Conservation (phyloP, 2,329 filamentous ascomycete species). For the Beauveria rudraprayagi region DNA sequence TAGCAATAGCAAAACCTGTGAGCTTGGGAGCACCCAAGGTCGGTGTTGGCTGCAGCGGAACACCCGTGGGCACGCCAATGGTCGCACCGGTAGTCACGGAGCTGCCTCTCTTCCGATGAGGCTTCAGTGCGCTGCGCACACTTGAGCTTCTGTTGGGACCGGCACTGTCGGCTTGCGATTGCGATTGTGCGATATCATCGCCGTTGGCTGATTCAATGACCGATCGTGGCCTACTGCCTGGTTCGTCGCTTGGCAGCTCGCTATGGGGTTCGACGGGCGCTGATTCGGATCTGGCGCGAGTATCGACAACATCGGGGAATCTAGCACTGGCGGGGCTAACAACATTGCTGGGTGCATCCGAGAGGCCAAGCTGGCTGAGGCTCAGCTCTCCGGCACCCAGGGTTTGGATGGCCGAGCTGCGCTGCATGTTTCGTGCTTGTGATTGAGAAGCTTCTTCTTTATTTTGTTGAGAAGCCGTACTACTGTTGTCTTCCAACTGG, state of each 20-base stretch:
- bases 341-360: slow-evolving; percentile 47
- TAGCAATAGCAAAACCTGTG: slow-evolving; percentile 92
- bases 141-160: slow-evolving; percentile 61
- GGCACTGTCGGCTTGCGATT: slow-evolving; percentile 46
- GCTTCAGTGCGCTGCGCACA: slow-evolving; percentile 52
- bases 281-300: slow-evolving; percentile 47
- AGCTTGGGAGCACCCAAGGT: slow-evolving; percentile 60
- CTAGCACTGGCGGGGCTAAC: slow-evolving; percentile 49
- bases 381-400: slow-evolving; percentile 83
- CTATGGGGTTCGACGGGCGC: slow-evolving; percentile 41
- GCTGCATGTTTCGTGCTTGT: slow-evolving; percentile 34
- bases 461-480: slow-evolving; percentile 25
- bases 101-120: slow-evolving; percentile 71
- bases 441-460: not conserved
- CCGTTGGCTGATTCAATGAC: slow-evolving; percentile 41
- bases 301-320: slow-evolving; percentile 41
- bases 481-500: slow-evolving; percentile 3
- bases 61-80: slow-evolving; percentile 59
- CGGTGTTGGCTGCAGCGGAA: slow-evolving; percentile 54
- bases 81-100: slow-evolving; percentile 61
- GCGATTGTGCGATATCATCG: slow-evolving; percentile 51
- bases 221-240: slow-evolving; percentile 38
- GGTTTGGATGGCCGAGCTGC: slow-evolving; percentile 76
- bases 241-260: slow-evolving; percentile 26
- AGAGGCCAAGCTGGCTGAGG: slow-evolving; percentile 78